Evolutionary conservation across 768 basidiomycete genomes (phyloP).

Genomic region (Lentinula sp.): DNA sequence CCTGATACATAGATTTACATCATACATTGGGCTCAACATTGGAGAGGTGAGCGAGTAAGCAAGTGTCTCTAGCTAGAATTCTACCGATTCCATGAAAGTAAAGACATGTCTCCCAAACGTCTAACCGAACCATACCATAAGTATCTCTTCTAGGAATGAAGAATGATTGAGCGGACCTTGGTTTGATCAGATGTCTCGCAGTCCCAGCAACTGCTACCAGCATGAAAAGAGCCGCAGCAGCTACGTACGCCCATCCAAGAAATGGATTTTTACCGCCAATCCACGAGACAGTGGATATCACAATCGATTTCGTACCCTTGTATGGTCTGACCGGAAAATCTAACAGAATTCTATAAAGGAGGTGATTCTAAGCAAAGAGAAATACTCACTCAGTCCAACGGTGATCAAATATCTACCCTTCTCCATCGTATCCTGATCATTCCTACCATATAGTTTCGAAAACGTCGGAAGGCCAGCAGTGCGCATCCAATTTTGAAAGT

Average conservation of each 20-base stretch:
- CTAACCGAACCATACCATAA: conserved; percentile 28
- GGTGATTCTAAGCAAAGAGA: not conserved
- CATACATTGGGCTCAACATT: not conserved
- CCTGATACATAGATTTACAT: not conserved
- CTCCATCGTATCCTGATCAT: conserved; percentile 67
- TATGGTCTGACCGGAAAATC: conserved; percentile 92
- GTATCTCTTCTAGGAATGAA: not conserved
- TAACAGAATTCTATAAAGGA: conserved; percentile 23
- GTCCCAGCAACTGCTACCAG: conserved; percentile 83
- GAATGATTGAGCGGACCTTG: conserved; percentile 45
- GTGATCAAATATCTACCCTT: conserved; percentile 73
- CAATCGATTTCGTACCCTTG: conserved; percentile 93
- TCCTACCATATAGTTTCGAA: conserved; percentile 89
- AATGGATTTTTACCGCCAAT: conserved; percentile 98
- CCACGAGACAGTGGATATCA: conserved; percentile 97
- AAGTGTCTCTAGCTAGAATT: not conserved
- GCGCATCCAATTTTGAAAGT: conserved; percentile 99
- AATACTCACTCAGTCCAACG: conserved; percentile 73
- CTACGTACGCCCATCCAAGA: conserved; percentile 97
- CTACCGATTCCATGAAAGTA: conserved; percentile 79
- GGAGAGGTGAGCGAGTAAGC: not conserved
- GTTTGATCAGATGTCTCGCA: conserved; percentile 88
- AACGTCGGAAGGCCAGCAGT: conserved; percentile 97
- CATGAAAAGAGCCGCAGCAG: conserved; percentile 80
- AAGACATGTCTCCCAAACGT: conserved; percentile 81